Evolutionary conservation across 2,329 filamentous ascomycete genomes (phyloP).

Genomic region (Cyclaneusma minus): DNA sequence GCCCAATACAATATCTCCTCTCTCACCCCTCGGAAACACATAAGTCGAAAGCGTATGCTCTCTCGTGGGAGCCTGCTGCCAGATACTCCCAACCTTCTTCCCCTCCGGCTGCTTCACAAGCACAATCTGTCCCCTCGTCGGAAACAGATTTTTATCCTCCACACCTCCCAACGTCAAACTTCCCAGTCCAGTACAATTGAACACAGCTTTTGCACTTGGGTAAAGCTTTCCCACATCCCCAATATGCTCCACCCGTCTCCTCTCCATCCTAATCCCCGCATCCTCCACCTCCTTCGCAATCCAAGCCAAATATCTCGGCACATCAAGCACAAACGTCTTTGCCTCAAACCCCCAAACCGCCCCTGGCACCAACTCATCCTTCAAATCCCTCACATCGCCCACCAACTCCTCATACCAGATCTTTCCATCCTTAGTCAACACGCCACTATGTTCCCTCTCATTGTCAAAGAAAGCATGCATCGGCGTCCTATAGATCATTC

Average conservation of each 20-base stretch:
- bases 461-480: too few species aligned
- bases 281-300: constrained; percentile 12
- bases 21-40: constrained; percentile 25
- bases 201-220: constrained; percentile 5
- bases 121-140: constrained; percentile 19
- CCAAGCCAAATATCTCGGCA: constrained; percentile 21
- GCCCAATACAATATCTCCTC: constrained; percentile 19
- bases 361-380: constrained; percentile 16
- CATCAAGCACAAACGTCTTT: constrained; percentile 22
- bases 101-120: constrained; percentile 22
- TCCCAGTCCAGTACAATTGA: constrained; percentile 16
- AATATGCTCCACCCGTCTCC: constrained; percentile 6
- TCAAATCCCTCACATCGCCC: constrained; percentile 19
- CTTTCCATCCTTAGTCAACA: constrained; percentile 20
- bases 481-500: too few species aligned
- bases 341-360: constrained; percentile 20
- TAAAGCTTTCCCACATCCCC: constrained; percentile 6
- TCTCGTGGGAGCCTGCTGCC: too few species aligned
- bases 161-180: constrained; percentile 12
- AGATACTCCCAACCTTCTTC: too few species aligned
- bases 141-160: constrained; percentile 14
- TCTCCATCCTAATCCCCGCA: constrained; percentile 7
- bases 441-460: too few species aligned
- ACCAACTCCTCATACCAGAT: constrained; percentile 26
- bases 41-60: constrained; percentile 26